Percentiles rank a stretch among this genome's conserved stretches.
phyloP scores from a whole-genome alignment of 352 stramenopile genomes.

The Phytophthora podocarpi region DNA sequence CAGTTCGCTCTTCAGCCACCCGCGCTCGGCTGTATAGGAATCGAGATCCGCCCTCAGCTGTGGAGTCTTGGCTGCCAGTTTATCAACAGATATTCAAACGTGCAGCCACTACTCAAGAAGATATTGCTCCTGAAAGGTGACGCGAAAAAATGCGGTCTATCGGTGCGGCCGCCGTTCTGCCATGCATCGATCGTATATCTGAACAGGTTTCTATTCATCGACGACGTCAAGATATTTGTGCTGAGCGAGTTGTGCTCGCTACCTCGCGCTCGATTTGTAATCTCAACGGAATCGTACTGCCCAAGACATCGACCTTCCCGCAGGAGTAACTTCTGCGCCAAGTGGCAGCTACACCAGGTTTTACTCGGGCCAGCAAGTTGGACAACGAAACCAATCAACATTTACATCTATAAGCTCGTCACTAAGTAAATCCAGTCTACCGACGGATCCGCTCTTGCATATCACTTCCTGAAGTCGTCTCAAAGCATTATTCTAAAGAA shows the following conservation, averaged over 20 bases:
- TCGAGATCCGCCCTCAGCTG: constrained; percentile 5
- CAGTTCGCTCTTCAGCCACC: constrained; percentile 2
- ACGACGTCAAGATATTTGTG: constrained; percentile 8
- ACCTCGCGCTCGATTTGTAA: constrained; percentile 8
- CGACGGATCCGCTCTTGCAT: no score
- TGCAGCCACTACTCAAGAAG: constrained; percentile 9
- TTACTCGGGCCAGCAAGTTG: neutral
- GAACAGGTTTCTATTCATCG: constrained; percentile 7
- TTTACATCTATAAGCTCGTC: constrained; percentile 16
- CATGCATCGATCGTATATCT: constrained; percentile 9
- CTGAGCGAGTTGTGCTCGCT: neutral
- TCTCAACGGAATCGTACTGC: constrained; percentile 4
- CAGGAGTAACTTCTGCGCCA: neutral
- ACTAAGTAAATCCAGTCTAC: no score
- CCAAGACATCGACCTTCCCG: constrained; percentile 6
- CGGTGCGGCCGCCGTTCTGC: neutral
- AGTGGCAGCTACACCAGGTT: constrained; percentile 1
- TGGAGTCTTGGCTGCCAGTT: neutral
- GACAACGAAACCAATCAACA: constrained; percentile 1
- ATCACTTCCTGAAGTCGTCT: no score
- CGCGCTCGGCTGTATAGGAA: neutral
- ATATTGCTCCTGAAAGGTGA: neutral
- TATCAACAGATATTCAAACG: constrained; percentile 1
- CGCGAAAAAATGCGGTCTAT: neutral
- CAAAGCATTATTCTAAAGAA: no score